phyloP scores from a whole-genome alignment of 768 basidiomycete species.

The Fistulinella prunicolor region DNA sequence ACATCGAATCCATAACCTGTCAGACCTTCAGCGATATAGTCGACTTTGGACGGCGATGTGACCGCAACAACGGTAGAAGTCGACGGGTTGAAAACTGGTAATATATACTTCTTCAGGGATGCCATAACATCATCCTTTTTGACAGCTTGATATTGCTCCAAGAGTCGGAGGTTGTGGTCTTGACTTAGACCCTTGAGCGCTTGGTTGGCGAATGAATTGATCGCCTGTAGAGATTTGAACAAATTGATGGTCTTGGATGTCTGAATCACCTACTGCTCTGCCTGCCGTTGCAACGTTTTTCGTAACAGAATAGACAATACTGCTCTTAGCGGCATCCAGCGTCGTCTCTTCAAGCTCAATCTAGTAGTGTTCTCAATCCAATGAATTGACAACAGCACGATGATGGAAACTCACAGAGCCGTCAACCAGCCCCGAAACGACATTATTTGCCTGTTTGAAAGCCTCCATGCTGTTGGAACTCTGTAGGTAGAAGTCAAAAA shows the following conservation, averaged over 20 bases:
- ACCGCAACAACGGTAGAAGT: constrained; percentile 80
- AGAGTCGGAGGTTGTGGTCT: constrained; percentile 69
- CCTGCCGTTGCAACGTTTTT: constrained; percentile 79
- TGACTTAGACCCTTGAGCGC: constrained; percentile 82
- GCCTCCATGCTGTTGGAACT: constrained; percentile 79
- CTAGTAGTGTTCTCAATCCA: constrained; percentile 37
- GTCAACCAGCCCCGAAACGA: constrained; percentile 77
- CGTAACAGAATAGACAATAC: constrained; percentile 81
- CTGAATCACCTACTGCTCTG: constrained; percentile 64
- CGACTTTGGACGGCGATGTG: constrained; percentile 76
- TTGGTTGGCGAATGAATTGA: constrained; percentile 85
- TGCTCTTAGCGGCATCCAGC: constrained; percentile 89
- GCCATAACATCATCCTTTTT: constrained; percentile 73
- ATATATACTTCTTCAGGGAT: constrained; percentile 68
- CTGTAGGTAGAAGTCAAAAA: constrained; percentile 37
- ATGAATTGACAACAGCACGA: background rate
- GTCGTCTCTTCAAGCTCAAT: constrained; percentile 76
- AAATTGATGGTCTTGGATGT: background rate
- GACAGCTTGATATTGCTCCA: constrained; percentile 76
- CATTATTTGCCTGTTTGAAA: constrained; percentile 73
- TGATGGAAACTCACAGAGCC: constrained; percentile 57
- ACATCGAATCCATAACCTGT: constrained; percentile 72
- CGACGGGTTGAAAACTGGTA: constrained; percentile 78
- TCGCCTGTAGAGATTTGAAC: constrained; percentile 48
- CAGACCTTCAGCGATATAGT: constrained; percentile 65